Evolutionary conservation across 2,329 filamentous ascomycete genomes (phyloP), one percentile per base, ranked within the genome.

Genomic region (Hypoxylon sp.): DNA sequence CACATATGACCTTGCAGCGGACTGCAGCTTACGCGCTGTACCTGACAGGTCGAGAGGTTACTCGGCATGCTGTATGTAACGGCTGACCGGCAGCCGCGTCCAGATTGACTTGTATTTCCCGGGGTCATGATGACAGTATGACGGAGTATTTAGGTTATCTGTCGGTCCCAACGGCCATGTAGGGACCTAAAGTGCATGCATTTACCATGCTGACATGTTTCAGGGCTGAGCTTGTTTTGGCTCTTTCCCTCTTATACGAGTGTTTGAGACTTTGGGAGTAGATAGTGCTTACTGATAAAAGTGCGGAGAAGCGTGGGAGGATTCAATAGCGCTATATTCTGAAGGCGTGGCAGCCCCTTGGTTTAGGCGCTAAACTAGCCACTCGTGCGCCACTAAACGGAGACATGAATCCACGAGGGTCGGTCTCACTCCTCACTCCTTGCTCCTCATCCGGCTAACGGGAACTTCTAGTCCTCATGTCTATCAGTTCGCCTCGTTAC

Each of bases 121-220:
- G 46, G n/a, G n/a, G n/a, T 45, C 48, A 42, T 55, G 55, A 57
- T 61, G 58, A 54, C 32, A 52, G 52, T 61, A 60, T 61, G 62
- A 54, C 36, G 55, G 49, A 58, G 54, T 60, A 53, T 58, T 67
- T 62, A 67, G 60, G 65, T 61, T 64, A 46, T 61, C 45, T 51
- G 33, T 36, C 63, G 55, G 59, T 36, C 44, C 45, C 46, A 57
- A 64, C 59, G 63, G 60, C 38, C 59, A 56, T 64, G n/a, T 45
- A 18, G 40, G 48, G 44, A 48, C 46, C 62, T 67, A 59, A 64
- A 64, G 56, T 54, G 60, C 60, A 32, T 61, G 59, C 50, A 48
- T 56, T 36, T 36, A 46, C 12, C 53, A 42, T 44, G 30, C 46
- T 67, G 33, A 46, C 60, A 58, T 52, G 48, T 61, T 66, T 60